Conservation (phyloP, 1,284 basidiomycete genomes). For the Tilletiaria anomala region DNA sequence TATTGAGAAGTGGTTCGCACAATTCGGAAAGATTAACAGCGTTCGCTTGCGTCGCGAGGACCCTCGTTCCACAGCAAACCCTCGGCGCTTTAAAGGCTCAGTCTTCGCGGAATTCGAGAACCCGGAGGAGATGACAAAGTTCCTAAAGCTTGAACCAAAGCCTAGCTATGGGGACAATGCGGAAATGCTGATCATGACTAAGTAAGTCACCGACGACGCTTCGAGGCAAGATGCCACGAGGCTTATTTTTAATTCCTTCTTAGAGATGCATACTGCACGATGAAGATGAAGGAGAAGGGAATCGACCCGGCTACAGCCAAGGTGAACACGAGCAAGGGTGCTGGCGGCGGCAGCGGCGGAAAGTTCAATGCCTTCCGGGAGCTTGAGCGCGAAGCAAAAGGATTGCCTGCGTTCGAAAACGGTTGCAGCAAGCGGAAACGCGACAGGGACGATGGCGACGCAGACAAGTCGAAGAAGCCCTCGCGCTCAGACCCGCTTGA, state of each 20-base stretch:
- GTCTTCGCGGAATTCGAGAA: constrained; percentile 83
- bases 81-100: constrained; percentile 80
- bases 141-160: constrained; percentile 50
- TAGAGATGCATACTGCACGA: constrained; percentile 77
- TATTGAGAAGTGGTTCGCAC: constrained; percentile 67
- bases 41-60: constrained; percentile 67
- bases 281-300: constrained; percentile 96
- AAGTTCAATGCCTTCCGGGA: constrained; percentile 79
- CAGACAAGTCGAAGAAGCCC: constrained; percentile 23
- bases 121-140: constrained; percentile 55
- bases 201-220: constrained; percentile 4
- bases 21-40: constrained; percentile 67
- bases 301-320: constrained; percentile 47
- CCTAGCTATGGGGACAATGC: constrained; percentile 44
- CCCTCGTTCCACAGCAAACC: constrained; percentile 43
- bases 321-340: constrained; percentile 10
- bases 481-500: constrained; percentile 37
- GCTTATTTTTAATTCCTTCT: background rate
- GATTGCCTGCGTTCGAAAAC: constrained; percentile 21
- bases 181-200: constrained; percentile 61
- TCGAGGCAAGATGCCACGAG: background rate
- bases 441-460: constrained; percentile 42
- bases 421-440: constrained; percentile 36
- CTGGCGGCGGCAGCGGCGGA: constrained; percentile 6
- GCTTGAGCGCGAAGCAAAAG: constrained; percentile 46